Evolutionary conservation across 495 filamentous ascomycete species (phyloP).

Genomic region (Lasiosphaeriaceae sp.): DNA sequence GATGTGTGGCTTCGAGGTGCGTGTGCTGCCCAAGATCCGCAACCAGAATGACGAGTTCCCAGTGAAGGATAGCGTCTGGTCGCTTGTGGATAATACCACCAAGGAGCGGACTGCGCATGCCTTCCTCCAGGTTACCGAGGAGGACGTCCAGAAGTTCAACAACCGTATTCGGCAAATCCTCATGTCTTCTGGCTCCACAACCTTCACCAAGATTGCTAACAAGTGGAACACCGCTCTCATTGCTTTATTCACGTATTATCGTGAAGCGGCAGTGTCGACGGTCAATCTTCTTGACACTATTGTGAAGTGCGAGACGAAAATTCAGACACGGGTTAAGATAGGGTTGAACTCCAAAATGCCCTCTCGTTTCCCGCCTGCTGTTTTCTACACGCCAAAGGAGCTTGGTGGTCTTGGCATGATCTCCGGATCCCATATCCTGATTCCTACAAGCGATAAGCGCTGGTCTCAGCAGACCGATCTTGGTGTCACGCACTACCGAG

Average conservation of each 20-base stretch:
- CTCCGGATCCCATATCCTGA: conserved; percentile 96
- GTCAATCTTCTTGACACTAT: conserved; percentile 96
- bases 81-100: conserved; percentile 88
- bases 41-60: conserved; percentile 96
- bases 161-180: conserved; percentile 98
- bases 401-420: conserved; percentile 98
- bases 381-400: conserved; percentile 99
- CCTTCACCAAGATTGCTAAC: conserved; percentile 99
- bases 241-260: conserved; percentile 98
- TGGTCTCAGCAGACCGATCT: conserved; percentile 98
- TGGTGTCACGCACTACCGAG: conserved; percentile 94
- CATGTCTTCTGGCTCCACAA: conserved; percentile 98
- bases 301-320: conserved; percentile 99
- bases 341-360: conserved; percentile 99
- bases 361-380: conserved; percentile 95
- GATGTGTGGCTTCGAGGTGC: conserved; percentile 98
- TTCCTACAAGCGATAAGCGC: conserved; percentile 94
- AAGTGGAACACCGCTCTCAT: conserved; percentile 99
- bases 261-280: conserved; percentile 96
- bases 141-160: conserved; percentile 99
- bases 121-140: conserved; percentile 96
- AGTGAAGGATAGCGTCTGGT: conserved; percentile 97
- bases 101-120: conserved; percentile 98
- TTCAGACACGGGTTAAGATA: conserved; percentile 98
- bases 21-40: conserved; percentile 92